Evolutionary conservation across 208 protist species (phyloP).

Genomic region (Trypanosoma grayi): DNA sequence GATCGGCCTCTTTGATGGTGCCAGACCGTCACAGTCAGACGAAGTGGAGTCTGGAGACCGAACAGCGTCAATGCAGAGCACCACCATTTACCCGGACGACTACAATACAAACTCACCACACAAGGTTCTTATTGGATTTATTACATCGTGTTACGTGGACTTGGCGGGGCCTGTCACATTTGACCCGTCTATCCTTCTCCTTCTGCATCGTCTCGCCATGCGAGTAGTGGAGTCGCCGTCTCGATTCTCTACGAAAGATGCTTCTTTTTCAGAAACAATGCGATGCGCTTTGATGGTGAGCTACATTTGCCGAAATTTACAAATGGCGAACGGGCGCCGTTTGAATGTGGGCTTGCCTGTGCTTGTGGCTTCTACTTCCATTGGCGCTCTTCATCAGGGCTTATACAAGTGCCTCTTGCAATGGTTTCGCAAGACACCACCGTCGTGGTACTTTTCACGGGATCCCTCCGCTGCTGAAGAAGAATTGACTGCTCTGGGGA

Average conservation of each 20-base stretch:
- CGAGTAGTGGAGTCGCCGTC: constrained; percentile 49
- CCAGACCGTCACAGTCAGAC: constrained; percentile 36
- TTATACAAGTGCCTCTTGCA: constrained; percentile 74
- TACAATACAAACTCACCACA: constrained; percentile 60
- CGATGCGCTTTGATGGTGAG: constrained; percentile 58
- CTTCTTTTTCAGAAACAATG: constrained; percentile 81
- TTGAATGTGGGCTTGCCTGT: constrained; percentile 31
- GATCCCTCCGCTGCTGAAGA: constrained; percentile 42
- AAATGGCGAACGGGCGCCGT: constrained; percentile 51
- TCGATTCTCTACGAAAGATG: constrained; percentile 66
- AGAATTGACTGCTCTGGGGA: constrained; percentile 48
- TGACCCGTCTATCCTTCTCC: constrained; percentile 47
- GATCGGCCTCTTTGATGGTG: constrained; percentile 76
- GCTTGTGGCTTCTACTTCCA: constrained; percentile 52
- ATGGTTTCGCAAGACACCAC: constrained; percentile 79
- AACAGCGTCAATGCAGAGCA: constrained; percentile 22
- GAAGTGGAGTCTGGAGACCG: constrained; percentile 59
- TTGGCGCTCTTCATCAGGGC: constrained; percentile 69
- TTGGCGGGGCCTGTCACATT: constrained; percentile 42
- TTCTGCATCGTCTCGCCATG: constrained; percentile 51
- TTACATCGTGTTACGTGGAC: constrained; percentile 62
- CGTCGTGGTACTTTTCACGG: constrained; percentile 75
- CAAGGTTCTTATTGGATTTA: constrained; percentile 69
- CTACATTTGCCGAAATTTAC: constrained; percentile 49
- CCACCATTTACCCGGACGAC: constrained; percentile 23